Percentiles rank a stretch among this genome's conserved stretches.
Evolutionary conservation across 108 stramenopile genomes (phyloP).

Genomic region (Conticribra guillardii): DNA sequence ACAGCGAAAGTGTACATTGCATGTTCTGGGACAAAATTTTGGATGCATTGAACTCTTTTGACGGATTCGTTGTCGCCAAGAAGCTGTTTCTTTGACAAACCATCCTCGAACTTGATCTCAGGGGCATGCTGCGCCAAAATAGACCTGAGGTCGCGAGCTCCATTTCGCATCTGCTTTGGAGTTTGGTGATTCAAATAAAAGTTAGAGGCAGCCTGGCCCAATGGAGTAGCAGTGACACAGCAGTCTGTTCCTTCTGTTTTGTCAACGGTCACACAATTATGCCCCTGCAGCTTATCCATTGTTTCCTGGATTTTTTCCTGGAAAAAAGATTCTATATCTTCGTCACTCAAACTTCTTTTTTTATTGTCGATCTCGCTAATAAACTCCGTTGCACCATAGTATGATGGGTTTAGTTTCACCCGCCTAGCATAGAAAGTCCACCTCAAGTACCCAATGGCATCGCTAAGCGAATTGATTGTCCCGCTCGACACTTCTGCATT

Average conservation of each 20-base stretch:
- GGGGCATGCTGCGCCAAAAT: conserved; percentile 32
- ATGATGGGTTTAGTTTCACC: conserved; percentile 93
- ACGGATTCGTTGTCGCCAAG: conserved; percentile 12
- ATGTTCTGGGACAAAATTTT: conserved; percentile 17
- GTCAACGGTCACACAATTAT: conserved; percentile 73
- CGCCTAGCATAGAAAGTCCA: conserved; percentile 98
- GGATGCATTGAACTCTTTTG: conserved; percentile 8
- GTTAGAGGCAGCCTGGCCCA: conserved; percentile 87
- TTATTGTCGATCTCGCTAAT: neutral
- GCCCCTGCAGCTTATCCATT: conserved; percentile 66
- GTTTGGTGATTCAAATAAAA: conserved; percentile 93
- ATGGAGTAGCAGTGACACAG: conserved; percentile 53
- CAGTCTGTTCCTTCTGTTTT: conserved; percentile 55
- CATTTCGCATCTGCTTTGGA: conserved; percentile 79
- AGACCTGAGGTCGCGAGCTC: conserved; percentile 52
- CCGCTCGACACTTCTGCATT: conserved; percentile 95
- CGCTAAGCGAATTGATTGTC: conserved; percentile 72
- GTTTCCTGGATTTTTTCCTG: conserved; percentile 60
- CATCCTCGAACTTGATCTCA: conserved; percentile 10
- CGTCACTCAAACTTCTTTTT: conserved; percentile 41
- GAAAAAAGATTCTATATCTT: conserved; percentile 77
- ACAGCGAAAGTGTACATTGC: conserved; percentile 42
- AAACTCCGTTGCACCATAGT: conserved; percentile 75
- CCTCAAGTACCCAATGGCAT: conserved; percentile 91
- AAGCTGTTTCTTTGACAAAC: conserved; percentile 8